These are phyloP conservation scores for Davidsoniella neocaledoniae DNA, from an alignment of 2,329 filamentous ascomycete species.

Conservation along the genomic window DNA sequence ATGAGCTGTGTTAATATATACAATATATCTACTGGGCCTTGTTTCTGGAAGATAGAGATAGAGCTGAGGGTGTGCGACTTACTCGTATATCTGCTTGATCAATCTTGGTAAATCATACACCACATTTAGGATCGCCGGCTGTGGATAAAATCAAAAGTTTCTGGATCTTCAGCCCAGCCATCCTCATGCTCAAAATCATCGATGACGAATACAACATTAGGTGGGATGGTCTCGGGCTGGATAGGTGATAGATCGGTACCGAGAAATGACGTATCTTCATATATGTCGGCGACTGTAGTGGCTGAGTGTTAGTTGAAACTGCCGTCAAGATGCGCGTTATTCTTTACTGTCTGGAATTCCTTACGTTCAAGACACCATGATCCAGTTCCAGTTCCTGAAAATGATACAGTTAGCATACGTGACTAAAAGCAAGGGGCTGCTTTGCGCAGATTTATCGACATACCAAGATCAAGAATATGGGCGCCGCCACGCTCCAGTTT, in stretches of 20 bases:
- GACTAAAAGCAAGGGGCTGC: constrained; percentile 30
- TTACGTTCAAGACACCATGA: constrained; percentile 34
- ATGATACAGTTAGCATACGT: constrained; percentile 12
- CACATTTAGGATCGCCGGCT: constrained; percentile 30
- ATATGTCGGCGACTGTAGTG: constrained; percentile 29
- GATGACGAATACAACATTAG: constrained; percentile 34
- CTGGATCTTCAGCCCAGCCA: constrained; percentile 30
- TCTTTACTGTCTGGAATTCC: constrained; percentile 15
- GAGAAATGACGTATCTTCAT: constrained; percentile 26
- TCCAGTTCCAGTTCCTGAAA: constrained; percentile 31
- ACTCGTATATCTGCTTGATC: constrained; percentile 27
- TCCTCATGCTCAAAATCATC: constrained; percentile 35
- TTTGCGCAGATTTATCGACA: constrained; percentile 13
- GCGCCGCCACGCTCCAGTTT: constrained; percentile 22
- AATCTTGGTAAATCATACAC: constrained; percentile 26
- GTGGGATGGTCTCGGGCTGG: constrained; percentile 32
- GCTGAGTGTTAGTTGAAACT: constrained; percentile 35
- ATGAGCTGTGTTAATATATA: background rate
- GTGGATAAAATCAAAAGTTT: constrained; percentile 32
- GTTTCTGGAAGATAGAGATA: background rate
- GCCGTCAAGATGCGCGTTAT: background rate
- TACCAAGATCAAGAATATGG: constrained; percentile 31
- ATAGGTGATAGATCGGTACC: constrained; percentile 36
- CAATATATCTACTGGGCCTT: background rate
- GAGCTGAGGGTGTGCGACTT: constrained; percentile 12